Evolutionary conservation across 495 filamentous ascomycete genomes (phyloP).

Genomic region (Parathielavia appendiculata): DNA sequence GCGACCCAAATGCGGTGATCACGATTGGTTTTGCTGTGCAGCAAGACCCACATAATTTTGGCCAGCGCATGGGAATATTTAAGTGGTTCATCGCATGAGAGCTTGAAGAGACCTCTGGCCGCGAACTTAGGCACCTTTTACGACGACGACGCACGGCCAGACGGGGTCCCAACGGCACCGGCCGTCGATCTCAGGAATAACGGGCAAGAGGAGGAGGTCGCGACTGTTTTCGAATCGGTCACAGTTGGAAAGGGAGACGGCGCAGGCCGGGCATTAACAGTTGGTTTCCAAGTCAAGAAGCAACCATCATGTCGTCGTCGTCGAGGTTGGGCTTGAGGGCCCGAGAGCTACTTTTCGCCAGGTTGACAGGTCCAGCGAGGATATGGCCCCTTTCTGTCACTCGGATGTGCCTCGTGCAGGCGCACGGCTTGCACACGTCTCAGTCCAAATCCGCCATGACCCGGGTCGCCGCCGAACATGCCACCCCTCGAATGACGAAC

Average conservation of each 20-base stretch:
- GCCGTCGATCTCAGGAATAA: neutral
- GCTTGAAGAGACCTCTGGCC: too few species aligned
- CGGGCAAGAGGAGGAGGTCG: neutral
- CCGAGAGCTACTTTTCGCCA: constrained; percentile 7
- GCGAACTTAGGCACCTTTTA: too few species aligned
- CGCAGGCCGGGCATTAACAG: neutral
- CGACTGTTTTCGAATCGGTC: neutral
- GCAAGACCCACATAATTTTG: neutral
- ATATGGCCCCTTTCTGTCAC: neutral
- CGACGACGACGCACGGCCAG: neutral
- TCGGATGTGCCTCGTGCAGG: neutral
- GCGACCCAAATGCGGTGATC: neutral
- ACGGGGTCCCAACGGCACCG: constrained; percentile 4
- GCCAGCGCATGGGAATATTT: constrained; percentile 1
- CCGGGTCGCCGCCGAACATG: neutral
- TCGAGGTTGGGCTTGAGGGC: constrained; percentile 15
- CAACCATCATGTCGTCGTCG: constrained; percentile 14
- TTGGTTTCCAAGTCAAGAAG: neutral
- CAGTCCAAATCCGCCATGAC: neutral
- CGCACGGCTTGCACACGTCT: constrained; percentile 4
- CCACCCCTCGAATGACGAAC: neutral
- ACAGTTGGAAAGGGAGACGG: neutral
- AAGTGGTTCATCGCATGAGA: neutral
- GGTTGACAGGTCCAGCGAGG: neutral
- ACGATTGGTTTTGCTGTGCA: too few species aligned